Conservation (phyloP, 148 eudicot genomes). For the Chenopodium suecicum region DNA sequence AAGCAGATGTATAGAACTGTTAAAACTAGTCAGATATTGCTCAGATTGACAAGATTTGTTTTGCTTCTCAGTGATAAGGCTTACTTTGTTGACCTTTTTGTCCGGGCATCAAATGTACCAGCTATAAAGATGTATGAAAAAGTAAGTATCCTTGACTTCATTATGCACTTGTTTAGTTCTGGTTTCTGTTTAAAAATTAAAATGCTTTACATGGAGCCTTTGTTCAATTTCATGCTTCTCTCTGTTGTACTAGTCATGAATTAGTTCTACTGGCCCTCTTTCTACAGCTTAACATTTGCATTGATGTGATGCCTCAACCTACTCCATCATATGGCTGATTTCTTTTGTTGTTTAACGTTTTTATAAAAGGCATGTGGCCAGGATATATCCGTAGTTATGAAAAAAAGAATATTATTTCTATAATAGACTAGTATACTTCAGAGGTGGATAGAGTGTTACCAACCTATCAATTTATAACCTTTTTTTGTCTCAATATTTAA, state of each 20-base stretch:
- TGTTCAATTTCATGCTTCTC: background rate
- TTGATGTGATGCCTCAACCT: background rate
- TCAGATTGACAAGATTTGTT: conserved; percentile 11
- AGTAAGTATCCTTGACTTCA: conserved; percentile 41
- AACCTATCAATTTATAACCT: too few relatives aligned
- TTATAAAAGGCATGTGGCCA: background rate
- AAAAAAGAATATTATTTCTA: too few relatives aligned
- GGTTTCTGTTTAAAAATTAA: background rate
- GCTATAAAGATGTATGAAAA: conserved; percentile 99
- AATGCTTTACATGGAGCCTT: background rate
- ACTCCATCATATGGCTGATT: background rate
- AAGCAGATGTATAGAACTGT: background rate
- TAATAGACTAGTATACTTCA: too few relatives aligned
- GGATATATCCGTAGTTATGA: background rate
- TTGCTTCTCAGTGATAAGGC: conserved; percentile 75
- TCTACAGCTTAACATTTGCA: background rate
- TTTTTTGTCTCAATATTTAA: too few relatives aligned
- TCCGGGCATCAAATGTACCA: conserved; percentile 94
- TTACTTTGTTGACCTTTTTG: conserved; percentile 93
- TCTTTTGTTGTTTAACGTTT: background rate
- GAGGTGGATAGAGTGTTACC: too few relatives aligned
- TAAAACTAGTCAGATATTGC: background rate
- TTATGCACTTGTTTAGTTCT: background rate
- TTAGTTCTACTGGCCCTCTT: background rate
- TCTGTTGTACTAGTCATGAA: background rate